Evolutionary conservation across 768 basidiomycete genomes (phyloP).

Genomic region (Russula olivacea): DNA sequence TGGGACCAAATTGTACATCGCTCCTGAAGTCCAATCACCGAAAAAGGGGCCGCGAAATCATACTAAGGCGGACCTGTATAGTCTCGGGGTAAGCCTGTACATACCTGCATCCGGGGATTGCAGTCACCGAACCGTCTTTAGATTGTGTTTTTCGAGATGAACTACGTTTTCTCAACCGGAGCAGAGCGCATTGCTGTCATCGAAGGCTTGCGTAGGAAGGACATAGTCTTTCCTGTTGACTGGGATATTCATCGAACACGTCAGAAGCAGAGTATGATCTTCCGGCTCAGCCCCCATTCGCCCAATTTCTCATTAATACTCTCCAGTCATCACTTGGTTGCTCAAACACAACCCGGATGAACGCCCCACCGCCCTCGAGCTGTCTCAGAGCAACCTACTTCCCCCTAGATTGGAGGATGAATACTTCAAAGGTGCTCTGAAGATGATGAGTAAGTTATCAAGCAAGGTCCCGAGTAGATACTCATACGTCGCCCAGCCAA

Average conservation of each 20-base stretch:
- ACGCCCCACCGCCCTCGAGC: constrained; percentile 76
- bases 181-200: constrained; percentile 82
- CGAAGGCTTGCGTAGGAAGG: constrained; percentile 66
- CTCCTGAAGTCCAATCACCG: constrained; percentile 78
- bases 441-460: constrained; percentile 57
- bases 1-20: constrained; percentile 87
- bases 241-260: constrained; percentile 61
- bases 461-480: not conserved
- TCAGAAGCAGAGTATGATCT: constrained; percentile 62
- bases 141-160: constrained; percentile 99
- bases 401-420: constrained; percentile 79
- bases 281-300: not conserved
- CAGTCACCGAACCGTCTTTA: constrained; percentile 30
- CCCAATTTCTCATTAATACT: not conserved
- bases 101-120: not conserved
- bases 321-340: constrained; percentile 70
- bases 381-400: constrained; percentile 71
- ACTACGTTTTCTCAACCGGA: constrained; percentile 72
- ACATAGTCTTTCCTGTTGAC: constrained; percentile 65
- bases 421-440: constrained; percentile 73
- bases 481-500: constrained; percentile 44
- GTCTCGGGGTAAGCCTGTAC: constrained; percentile 65
- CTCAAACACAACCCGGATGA: constrained; percentile 75
- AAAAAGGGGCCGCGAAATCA: constrained; percentile 61
- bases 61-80: constrained; percentile 90